Evolutionary conservation across 2,329 filamentous ascomycete genomes (phyloP).

Genomic region (Aureobasidium sp.): DNA sequence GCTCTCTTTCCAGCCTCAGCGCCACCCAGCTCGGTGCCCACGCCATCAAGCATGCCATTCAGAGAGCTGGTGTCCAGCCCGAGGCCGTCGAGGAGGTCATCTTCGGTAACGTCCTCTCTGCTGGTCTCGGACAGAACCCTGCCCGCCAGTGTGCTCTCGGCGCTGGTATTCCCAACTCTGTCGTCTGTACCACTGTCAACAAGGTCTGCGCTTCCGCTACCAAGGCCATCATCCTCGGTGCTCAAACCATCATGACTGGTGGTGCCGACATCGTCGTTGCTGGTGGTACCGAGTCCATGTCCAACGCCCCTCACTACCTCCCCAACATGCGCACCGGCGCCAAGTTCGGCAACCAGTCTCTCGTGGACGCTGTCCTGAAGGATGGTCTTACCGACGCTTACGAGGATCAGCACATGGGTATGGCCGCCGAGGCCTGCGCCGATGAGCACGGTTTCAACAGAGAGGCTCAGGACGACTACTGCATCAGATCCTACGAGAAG

Average conservation of each 20-base stretch:
- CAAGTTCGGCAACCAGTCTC: constrained; percentile 86
- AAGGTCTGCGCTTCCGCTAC: constrained; percentile 96
- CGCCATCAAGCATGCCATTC: constrained; percentile 87
- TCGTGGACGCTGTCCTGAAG: constrained; percentile 88
- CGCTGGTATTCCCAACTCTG: constrained; percentile 73
- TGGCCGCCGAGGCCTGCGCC: constrained; percentile 87
- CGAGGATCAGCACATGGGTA: constrained; percentile 94
- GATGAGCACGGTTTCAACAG: constrained; percentile 73
- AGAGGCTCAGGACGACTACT: constrained; percentile 89
- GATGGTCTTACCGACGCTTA: constrained; percentile 93
- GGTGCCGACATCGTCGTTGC: constrained; percentile 90
- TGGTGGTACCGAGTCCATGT: constrained; percentile 97
- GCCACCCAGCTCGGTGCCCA: constrained; percentile 82
- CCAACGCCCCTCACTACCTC: constrained; percentile 93
- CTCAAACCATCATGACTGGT: constrained; percentile 95
- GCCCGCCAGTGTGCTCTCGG: constrained; percentile 88
- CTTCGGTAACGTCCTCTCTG: constrained; percentile 96
- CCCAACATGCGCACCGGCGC: constrained; percentile 76
- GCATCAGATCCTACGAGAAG: constrained; percentile 90
- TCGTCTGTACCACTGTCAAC: constrained; percentile 89
- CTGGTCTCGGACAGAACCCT: constrained; percentile 91
- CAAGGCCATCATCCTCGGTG: constrained; percentile 90
- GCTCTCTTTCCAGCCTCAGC: constrained; percentile 79
- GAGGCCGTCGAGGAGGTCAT: constrained; percentile 93
- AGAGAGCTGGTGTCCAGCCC: constrained; percentile 79